These are phyloP conservation scores for Syncephalastrum racemosum DNA, from an alignment of 371 early-diverging fungal genomes.

Conservation along the genomic window DNA sequence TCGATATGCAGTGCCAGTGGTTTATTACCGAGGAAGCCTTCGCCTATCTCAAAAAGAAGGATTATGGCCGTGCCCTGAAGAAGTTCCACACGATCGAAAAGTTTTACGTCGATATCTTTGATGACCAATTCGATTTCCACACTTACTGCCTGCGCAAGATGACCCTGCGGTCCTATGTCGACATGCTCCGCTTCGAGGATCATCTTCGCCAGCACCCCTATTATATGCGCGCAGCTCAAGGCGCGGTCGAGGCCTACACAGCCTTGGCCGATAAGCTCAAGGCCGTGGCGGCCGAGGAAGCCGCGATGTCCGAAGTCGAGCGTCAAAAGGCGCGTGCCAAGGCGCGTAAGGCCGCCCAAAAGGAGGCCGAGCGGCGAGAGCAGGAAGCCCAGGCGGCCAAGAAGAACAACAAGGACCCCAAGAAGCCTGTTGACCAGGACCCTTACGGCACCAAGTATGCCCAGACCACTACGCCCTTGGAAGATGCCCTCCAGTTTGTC, in stretches of 20 bases:
- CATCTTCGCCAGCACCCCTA: conserved; percentile 65
- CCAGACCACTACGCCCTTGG: conserved; percentile 64
- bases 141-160: conserved; percentile 88
- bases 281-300: conserved; percentile 38
- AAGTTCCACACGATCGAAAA: conserved; percentile 81
- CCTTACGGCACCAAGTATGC: conserved; percentile 67
- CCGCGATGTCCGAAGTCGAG: conserved; percentile 63
- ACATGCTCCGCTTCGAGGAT: conserved; percentile 80
- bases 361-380: conserved; percentile 10
- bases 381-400: conserved; percentile 48
- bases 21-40: conserved; percentile 75
- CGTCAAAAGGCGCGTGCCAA: conserved; percentile 61
- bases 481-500: conserved; percentile 76
- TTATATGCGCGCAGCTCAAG: conserved; percentile 76
- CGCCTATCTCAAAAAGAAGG: conserved; percentile 65
- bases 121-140: conserved; percentile 98
- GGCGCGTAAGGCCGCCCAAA: conserved; percentile 52
- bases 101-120: conserved; percentile 81
- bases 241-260: conserved; percentile 73
- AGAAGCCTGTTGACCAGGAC: conserved; percentile 61
- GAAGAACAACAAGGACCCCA: conserved; percentile 37
- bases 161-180: conserved; percentile 84
- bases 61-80: conserved; percentile 85
- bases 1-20: conserved; percentile 93
- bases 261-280: conserved; percentile 64